Evolutionary conservation across 352 stramenopile species (phyloP), one percentile per base, ranked within the genome.

Genomic region (Phytophthora citrophthora): DNA sequence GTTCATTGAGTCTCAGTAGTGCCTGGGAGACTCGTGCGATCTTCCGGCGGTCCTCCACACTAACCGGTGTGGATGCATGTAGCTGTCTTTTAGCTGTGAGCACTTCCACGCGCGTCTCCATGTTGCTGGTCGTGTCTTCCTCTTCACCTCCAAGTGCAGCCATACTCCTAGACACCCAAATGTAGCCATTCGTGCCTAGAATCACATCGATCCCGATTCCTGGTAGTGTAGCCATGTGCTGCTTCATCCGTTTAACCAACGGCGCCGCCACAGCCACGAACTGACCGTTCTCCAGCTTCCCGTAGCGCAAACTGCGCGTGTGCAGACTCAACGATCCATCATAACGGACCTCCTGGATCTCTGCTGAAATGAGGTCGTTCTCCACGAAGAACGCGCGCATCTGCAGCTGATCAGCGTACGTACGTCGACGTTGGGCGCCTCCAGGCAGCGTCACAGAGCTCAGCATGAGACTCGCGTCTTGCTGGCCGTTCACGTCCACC

Each of bases 381-480:
- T 99, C 96, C 45, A 90, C 82, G 61, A 97, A 98, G 60, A 99
- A 93, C 39, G 77, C 83, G 31, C 97, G 80, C 97, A 99, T 99
- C 61, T 98, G 93, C 53, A 99, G 85, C 69, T 98, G 90, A 77
- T 99, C 97, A 59, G 98, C 95, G 56, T 97, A 95, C 27, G 97
- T 99, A 52, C 95, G 89, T n/a, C 98, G 94, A 10, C 97, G 91
- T 74, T 99, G 96, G 8, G 91, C 94, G 41, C 97, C 97, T 23
- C 95, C 96, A 0, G 97, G 96, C 13, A 99, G 72, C 67, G 97
- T 98, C 48, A 99, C 93, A 23, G 92, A 95, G 64, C 86, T 97
- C 16, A 99, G 85, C 76, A 98, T 90, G 36, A 99, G 83, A 60
- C 76, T 79, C 9, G 79, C 83, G 68, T 93, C 85, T 57, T 94